Percentiles rank a stretch among this genome's conserved stretches.
phyloP scores from a whole-genome alignment of 768 basidiomycete genomes.

The Mrakia hoshinonis region DNA sequence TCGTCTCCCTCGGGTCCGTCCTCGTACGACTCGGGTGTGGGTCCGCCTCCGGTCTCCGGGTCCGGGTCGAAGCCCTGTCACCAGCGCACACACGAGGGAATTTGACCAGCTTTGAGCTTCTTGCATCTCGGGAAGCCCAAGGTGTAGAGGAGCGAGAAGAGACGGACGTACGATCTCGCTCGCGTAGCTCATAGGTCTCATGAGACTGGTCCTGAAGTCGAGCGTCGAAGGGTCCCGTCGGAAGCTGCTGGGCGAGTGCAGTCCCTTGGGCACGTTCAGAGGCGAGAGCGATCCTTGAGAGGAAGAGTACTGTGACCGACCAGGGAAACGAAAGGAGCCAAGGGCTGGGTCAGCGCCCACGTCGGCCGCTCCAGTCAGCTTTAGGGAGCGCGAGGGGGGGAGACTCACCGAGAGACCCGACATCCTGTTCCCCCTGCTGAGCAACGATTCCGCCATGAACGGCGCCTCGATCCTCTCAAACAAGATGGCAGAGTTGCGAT shows the following conservation, averaged over 20 bases:
- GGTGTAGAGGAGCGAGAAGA: neutral
- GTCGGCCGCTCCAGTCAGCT: neutral
- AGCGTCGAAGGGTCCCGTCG: neutral
- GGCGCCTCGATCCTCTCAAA: neutral
- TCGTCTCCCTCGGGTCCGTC: neutral
- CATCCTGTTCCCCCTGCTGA: neutral
- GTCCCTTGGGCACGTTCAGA: neutral
- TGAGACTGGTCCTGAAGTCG: neutral
- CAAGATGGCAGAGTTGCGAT: no score
- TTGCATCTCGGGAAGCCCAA: neutral
- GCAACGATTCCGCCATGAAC: neutral
- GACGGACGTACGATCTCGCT: neutral
- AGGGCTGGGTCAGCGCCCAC: neutral
- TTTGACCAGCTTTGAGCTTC: no score
- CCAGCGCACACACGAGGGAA: no score
- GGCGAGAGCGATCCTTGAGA: neutral
- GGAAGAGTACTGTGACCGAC: neutral
- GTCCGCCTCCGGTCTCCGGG: neutral
- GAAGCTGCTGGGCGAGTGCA: neutral
- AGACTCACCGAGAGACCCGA: neutral
- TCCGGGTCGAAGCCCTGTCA: neutral
- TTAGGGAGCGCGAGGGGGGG: neutral
- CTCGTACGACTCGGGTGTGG: neutral
- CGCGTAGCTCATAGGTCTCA: neutral
- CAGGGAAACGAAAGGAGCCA: neutral